These are phyloP conservation scores for Lodderomyces beijingensis DNA, from an alignment of 1,139 yeast species.

Conservation along the genomic window DNA sequence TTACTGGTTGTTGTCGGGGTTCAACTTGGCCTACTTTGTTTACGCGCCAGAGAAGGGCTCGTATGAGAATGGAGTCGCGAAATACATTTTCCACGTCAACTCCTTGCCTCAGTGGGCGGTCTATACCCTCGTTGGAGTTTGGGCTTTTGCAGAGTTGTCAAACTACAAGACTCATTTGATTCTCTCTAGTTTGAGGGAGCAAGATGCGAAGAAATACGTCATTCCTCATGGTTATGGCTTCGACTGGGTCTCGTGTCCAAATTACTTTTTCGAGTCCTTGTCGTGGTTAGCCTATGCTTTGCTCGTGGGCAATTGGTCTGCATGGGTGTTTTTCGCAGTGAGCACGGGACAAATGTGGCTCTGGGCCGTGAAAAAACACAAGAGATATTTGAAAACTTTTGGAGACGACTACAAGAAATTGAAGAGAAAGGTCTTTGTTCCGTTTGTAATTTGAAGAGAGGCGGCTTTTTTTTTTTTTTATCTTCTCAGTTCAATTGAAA, in stretches of 20 bases:
- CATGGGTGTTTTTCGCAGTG: constrained; percentile 64
- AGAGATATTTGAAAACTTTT: constrained; percentile 62
- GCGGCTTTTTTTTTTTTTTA: constrained; percentile 67
- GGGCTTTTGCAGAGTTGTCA: constrained; percentile 66
- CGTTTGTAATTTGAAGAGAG: constrained; percentile 39
- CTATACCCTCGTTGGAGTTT: constrained; percentile 38
- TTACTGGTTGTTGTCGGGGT: constrained; percentile 87
- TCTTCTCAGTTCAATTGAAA: no score
- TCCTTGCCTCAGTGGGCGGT: constrained; percentile 22
- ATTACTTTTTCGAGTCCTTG: constrained; percentile 82
- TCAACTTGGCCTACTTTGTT: constrained; percentile 61
- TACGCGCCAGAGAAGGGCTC: constrained; percentile 50
- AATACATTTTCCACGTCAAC: constrained; percentile 29
- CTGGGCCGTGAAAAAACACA: constrained; percentile 77
- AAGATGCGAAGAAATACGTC: constrained; percentile 22
- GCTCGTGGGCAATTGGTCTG: constrained; percentile 73
- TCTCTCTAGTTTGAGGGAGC: constrained; percentile 50
- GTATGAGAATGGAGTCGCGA: constrained; percentile 8
- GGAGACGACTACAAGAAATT: constrained; percentile 71
- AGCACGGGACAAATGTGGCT: constrained; percentile 74
- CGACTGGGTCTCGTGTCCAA: constrained; percentile 60
- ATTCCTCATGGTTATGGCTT: constrained; percentile 48
- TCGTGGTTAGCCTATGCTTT: constrained; percentile 69
- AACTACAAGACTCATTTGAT: constrained; percentile 67
- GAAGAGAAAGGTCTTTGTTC: constrained; percentile 62